Evolutionary conservation across 768 basidiomycete genomes (phyloP).

Genomic region (Chiua virens): DNA sequence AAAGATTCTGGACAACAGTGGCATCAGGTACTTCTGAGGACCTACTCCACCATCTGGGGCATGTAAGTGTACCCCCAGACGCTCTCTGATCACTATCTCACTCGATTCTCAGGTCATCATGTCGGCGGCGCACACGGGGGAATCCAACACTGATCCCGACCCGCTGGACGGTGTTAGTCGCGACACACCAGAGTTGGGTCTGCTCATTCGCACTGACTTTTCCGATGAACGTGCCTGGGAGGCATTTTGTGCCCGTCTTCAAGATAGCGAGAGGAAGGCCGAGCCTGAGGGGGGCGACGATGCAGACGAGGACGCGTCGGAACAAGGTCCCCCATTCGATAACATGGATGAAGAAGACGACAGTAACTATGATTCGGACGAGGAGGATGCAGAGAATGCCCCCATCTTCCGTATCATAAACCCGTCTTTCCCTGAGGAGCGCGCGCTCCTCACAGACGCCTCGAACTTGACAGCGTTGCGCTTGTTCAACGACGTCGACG

Average conservation of each 20-base stretch:
- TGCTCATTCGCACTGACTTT: constrained; percentile 75
- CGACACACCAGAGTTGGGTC: constrained; percentile 51
- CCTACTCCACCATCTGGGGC: constrained; percentile 10
- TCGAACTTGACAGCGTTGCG: constrained; percentile 70
- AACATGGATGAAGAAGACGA: constrained; percentile 17
- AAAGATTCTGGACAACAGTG: constrained; percentile 44
- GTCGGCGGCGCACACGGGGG: constrained; percentile 19
- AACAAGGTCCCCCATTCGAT: constrained; percentile 17
- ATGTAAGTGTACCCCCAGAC: constrained; percentile 4
- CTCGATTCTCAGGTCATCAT: constrained; percentile 13
- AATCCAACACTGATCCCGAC: constrained; percentile 46
- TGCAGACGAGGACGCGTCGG: constrained; percentile 21
- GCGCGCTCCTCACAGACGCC: constrained; percentile 42
- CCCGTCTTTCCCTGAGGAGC: constrained; percentile 42
- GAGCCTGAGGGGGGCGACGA: constrained; percentile 24
- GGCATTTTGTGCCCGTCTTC: constrained; percentile 49
- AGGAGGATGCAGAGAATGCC: constrained; percentile 27
- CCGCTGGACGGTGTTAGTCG: constrained; percentile 48
- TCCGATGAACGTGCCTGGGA: constrained; percentile 67
- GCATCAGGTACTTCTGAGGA: constrained; percentile 16
- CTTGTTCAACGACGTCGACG: constrained; percentile 68
- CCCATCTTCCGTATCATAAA: constrained; percentile 55
- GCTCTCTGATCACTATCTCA: background rate
- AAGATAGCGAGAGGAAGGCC: constrained; percentile 59
- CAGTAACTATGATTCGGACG: constrained; percentile 19